A percentile compares a stretch with the other conserved stretches of the same genome.
These are phyloP conservation scores for Zanthoxylum bungeanum DNA, from an alignment of 345 rosid species.

Conservation along the genomic window DNA sequence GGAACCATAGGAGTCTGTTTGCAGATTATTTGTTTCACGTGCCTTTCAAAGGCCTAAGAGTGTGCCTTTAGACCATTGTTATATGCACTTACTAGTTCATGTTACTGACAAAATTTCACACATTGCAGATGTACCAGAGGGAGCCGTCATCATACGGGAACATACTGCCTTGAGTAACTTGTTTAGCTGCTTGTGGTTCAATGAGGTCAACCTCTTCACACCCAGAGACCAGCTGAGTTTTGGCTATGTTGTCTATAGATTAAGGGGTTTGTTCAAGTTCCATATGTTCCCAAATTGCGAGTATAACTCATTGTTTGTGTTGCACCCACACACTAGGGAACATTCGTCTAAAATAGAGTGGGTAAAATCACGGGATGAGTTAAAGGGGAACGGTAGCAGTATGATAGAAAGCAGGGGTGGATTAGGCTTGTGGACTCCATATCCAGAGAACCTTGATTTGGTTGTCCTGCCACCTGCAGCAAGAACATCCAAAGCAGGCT, in stretches of 20 bases:
- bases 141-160: conserved; percentile 85
- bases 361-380: conserved; percentile 75
- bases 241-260: conserved; percentile 77
- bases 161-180: conserved; percentile 76
- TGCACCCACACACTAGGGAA: conserved; percentile 91
- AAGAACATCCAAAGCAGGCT: conserved; percentile 95
- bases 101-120: neutral
- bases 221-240: conserved; percentile 99
- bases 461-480: conserved; percentile 63
- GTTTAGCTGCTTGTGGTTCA: conserved; percentile 98
- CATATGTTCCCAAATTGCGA: conserved; percentile 94
- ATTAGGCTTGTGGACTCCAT: conserved; percentile 91
- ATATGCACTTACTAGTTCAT: neutral
- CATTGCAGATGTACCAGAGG: conserved; percentile 96
- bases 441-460: conserved; percentile 72
- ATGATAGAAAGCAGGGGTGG: conserved; percentile 90
- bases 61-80: neutral
- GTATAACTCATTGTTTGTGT: conserved; percentile 69
- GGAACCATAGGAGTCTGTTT: neutral
- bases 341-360: conserved; percentile 97
- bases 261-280: conserved; percentile 63
- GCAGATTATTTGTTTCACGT: neutral
- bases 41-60: neutral
- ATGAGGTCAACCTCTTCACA: conserved; percentile 86
- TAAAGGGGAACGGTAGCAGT: conserved; percentile 70